Evolutionary conservation across 768 basidiomycete species (phyloP), one percentile per base, ranked within the genome.

Genomic region (Pisolithus marmoratus): DNA sequence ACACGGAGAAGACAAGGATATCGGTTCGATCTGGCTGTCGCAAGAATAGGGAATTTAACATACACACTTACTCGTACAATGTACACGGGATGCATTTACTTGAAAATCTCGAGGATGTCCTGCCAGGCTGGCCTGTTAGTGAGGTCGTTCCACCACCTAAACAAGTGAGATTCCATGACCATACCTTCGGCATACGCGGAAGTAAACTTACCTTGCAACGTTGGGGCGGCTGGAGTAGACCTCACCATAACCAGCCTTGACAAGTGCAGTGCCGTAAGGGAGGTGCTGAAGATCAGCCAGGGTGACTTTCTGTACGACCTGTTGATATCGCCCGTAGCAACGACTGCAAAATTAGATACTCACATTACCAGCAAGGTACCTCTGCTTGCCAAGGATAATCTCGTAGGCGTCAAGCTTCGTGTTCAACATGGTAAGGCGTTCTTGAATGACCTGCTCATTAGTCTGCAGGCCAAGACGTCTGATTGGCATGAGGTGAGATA

Each of bases 211-310:
- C 77, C 76, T 74, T 0, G 68, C 53, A 3, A 81, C 71, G 53
- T 79, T 75, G 5, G 76, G 75, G 57, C 70, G 67, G 36, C 52
- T 61, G 11, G 40, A 20, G 34, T 65, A 54, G n/a, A 79, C 53
- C 12, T 71, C 51, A 8, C 66, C 57, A 40, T 57, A 52, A 1
- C 70, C 72, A 1, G 54, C 15, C 19, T 41, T 44, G 45, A 22
- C 50, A 29, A 75, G 55, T 41, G 60, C 22, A 15, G 41, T 48
- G 19, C 73, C 77, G 44, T 74, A 75, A 0, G 82, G 74, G 26
- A 84, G 60, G 60, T 83, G 82, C 63, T 75, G 77, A 11, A 85
- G 69, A 58, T 85, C 84, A 3, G 78, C 81, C 1, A 84, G 67
- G 8, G 80, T 82, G 49, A 85, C 19, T 26, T 65, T 58, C 70